Evolutionary conservation across 2,329 filamentous ascomycete genomes (phyloP), one percentile per base, ranked within the genome.

Genomic region (Fusarium sp.): DNA sequence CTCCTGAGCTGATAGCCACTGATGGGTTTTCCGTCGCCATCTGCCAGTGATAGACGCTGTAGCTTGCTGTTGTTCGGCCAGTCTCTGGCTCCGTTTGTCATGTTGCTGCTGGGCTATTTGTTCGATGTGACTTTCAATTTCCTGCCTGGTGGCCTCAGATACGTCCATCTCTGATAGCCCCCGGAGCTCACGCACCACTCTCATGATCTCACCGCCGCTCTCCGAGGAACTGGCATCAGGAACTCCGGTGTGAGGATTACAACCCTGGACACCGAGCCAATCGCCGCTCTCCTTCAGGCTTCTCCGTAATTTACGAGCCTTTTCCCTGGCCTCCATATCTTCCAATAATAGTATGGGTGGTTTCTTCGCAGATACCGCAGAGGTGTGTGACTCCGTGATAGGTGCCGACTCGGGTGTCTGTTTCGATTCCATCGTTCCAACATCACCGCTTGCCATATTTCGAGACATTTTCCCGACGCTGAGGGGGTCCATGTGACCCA

Each of bases 251-350:
- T 84, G 80, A 0, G 89, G 89, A 74, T 91, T 90, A 62, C 88
- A 82, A 5, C 89, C 89, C 66, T 89, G 88, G 2, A 90, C 87
- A 2, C 88, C 89, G 0, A 91, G 83, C 75, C 86, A 91, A 76
- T 91, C 89, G 6, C 88, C 88, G 62, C 87, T 89, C 62, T 86
- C 84, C 69, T 86, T 88, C 62, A 90, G 81, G 44, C 78, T 84
- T 51, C 83, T 83, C 7, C 88, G 84, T 38, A 83, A 80, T 8
- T 75, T 73, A 3, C 81, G 79, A 40, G 78, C 69, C 51, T 81
- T 78, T 42, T 70, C 77, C 61, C 80, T 84, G 3, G 77, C 78
- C 14, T 81, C 77, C 20, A 83, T 78, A 12, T 68, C 51, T 62
- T 68, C 56, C 10, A 68, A 7, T 17, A 29, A 49, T 29, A 67